Evolutionary conservation across 768 basidiomycete species (phyloP), one percentile per base, ranked within the genome.

Genomic region (Leccinum fibrillosum): DNA sequence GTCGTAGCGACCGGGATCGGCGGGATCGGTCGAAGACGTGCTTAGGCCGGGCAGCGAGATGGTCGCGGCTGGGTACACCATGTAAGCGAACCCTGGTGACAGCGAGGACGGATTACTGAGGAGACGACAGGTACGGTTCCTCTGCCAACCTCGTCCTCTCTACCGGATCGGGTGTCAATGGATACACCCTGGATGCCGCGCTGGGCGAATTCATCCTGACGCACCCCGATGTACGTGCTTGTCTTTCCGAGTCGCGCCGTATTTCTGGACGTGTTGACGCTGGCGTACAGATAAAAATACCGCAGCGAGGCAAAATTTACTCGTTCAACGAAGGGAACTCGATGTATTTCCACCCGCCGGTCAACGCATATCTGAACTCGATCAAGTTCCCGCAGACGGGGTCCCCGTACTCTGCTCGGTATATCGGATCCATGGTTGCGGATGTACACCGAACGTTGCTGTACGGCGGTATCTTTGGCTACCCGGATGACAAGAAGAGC

Each of bases 291-390:
- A 99, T 99, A 75, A 84, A 86, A 75, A 92, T 99, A 63, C 97
- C 97, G 7, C 63, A 85, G 10, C 88, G 97, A 52, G 97, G 97
- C 64, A 98, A 98, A 78, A 99, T 99, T 70, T 99, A 99, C 78
- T 98, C 95, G 3, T 96, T 98, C 82, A 99, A 99, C 73, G 97
- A 99, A 77, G 97, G 97, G 60, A 99, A 99, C 78, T 84, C 94
- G 32, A 80, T 92, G 82, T 95, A 95, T 77, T 98, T 97, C 80
- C 78, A 94, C 74, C 74, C 83, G 49, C 94, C 90, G 17, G 90
- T 92, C 50, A 76, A 76, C 52, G 83, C 85, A 45, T 96, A 96
- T 75, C 83, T 96, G 59, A 86, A 91, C 61, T 90, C 89, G 62
- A 92, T 96, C 82, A 96, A 99, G 76, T 94, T 82, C 72, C 95